These are phyloP conservation scores for Xylaria sp. DNA, from an alignment of 2,329 filamentous ascomycete species.

Conservation along the genomic window DNA sequence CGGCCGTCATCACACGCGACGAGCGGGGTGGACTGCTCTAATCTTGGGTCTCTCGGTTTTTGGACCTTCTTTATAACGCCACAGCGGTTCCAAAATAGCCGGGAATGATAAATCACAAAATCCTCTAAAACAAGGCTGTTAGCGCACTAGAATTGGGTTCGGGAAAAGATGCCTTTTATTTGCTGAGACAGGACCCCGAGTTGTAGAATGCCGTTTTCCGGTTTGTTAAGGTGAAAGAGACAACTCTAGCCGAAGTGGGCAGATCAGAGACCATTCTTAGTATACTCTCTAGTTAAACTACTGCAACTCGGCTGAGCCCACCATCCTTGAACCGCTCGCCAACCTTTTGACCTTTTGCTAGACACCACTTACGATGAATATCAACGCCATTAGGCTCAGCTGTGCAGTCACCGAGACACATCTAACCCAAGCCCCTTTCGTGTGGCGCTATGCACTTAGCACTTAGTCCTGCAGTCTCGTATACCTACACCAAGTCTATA, in stretches of 20 bases:
- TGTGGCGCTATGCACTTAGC: conserved; percentile 2
- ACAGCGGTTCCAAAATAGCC: conserved; percentile 4
- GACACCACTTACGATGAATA: not conserved
- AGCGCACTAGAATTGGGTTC: not conserved
- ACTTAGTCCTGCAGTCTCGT: conserved; percentile 11
- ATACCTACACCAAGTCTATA: not conserved
- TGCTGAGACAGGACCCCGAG: not conserved
- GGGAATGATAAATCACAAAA: conserved; percentile 7
- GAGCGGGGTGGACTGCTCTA: not conserved
- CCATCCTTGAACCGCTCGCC: not conserved
- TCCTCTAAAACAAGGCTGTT: not conserved
- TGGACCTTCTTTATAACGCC: conserved; percentile 3
- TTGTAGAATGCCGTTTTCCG: not conserved
- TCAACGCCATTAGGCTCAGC: conserved; percentile 16
- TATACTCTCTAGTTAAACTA: not conserved
- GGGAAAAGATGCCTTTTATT: not conserved
- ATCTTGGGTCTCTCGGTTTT: not conserved
- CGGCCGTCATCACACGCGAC: not conserved
- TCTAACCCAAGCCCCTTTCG: not conserved
- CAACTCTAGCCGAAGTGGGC: conserved; percentile 5
- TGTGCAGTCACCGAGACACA: conserved; percentile 14
- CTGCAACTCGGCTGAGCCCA: conserved; percentile 14
- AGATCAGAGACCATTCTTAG: not conserved
- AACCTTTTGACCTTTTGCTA: not conserved
- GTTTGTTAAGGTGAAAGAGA: not conserved